Base-by-base conservation (phyloP, 257 asterid species). In the Solanum microdontum region DNA sequence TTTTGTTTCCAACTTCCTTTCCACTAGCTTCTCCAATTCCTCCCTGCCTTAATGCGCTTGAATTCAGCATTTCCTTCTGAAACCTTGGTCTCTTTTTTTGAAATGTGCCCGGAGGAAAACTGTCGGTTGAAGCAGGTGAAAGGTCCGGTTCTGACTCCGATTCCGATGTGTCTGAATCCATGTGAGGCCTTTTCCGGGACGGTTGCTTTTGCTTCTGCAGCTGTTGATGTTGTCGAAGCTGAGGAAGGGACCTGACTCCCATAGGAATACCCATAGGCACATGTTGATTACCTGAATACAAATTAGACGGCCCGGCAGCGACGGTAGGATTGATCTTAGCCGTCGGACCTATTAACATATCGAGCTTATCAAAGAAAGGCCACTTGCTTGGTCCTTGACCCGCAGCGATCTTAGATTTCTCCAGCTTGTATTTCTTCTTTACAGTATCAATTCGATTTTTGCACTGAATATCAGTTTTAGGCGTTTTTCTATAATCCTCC, bases 391-490 rank as follows among this genome's bases (percentile, higher is more conserved):
- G 93, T 1, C 93, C 95, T 68, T 91, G 93, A 8, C 92, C 92
- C 8, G 95, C 69, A 11, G 90, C 90, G 87, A 95, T 93, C 98
- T 91, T 94, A 48, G 95, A 93, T 91, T 95, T 96, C 96, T 96
- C 99, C 37, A 83, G 83, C 93, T 96, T 96, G 85, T 93, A 96
- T 93, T 95, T 96, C 94, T 96, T 96, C 91, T 96, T 96, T 5
- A 95, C 97, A 15, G 99, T 96, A 85, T 96, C 99, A 37, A 96
- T 95, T 76, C 99, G 93, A 89, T 95, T 96, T 87, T 96, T 96
- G 89, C 99, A 96, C 96, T 96, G 99, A 80, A 95, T 88, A 89
- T 96, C 98, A 24, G 98, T 93, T 89, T 93, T 94, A 5, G 96
- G 94, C 70, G 94, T 85, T 89, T 93, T 95, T 2, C 84, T 83